Evolutionary conservation across 345 rosid genomes (phyloP).

Genomic region (Eucalyptus guilfoylei): DNA sequence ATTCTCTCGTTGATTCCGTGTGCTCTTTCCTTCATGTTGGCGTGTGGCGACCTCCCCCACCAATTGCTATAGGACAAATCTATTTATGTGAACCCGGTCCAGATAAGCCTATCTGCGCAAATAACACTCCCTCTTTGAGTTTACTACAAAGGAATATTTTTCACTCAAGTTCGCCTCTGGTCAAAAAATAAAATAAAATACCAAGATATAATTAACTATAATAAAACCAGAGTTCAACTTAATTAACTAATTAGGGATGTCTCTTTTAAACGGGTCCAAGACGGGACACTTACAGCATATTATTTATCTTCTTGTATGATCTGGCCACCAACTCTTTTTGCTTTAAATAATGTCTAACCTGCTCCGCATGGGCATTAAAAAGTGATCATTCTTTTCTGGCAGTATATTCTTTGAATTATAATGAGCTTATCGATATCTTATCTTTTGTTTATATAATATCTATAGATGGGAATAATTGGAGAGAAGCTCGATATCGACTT

Average conservation of each 20-base stretch:
- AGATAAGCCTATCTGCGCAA: not conserved
- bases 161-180: not conserved
- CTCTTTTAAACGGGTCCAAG: not conserved
- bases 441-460: too few species aligned
- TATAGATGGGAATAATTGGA: constrained; percentile 40
- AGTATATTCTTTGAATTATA: not conserved
- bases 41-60: not conserved
- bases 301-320: not conserved
- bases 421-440: not conserved
- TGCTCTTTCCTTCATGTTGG: not conserved
- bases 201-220: not conserved
- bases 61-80: not conserved
- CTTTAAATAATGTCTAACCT: not conserved
- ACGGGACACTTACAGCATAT: not conserved
- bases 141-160: not conserved
- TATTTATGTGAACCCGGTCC: not conserved
- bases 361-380: not conserved
- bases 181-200: not conserved
- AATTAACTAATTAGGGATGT: not conserved
- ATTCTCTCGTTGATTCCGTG: not conserved
- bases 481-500: constrained; percentile 30
- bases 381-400: not conserved
- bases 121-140: not conserved
- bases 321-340: not conserved
- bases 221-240: not conserved